These are phyloP conservation scores for Lactifluus rugatus DNA, from an alignment of 768 basidiomycete species.

Conservation along the genomic window DNA sequence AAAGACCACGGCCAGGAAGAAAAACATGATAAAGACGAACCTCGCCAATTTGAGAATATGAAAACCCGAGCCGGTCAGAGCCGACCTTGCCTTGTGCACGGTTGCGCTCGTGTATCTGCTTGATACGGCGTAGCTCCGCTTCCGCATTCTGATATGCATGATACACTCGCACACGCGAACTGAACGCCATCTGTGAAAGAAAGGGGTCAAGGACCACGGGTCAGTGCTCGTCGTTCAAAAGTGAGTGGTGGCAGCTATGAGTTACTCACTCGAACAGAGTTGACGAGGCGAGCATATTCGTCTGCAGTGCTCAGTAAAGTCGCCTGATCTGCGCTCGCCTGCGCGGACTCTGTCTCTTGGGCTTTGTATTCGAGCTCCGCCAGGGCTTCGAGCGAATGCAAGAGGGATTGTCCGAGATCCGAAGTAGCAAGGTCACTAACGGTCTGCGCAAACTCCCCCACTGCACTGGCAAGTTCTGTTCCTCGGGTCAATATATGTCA, in stretches of 20 bases:
- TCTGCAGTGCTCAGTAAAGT: conserved; percentile 80
- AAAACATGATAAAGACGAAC: conserved; percentile 31
- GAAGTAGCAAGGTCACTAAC: conserved; percentile 61
- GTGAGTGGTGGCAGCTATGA: background rate
- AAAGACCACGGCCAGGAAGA: too few species aligned
- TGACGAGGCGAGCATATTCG: conserved; percentile 88
- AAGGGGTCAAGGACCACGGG: background rate
- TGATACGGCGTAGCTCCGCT: conserved; percentile 58
- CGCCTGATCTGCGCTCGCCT: conserved; percentile 74
- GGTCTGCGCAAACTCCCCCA: conserved; percentile 72
- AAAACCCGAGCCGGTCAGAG: conserved; percentile 58
- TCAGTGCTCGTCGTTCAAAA: background rate
- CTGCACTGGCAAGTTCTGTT: conserved; percentile 57
- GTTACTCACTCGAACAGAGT: conserved; percentile 65
- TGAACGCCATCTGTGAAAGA: conserved; percentile 64
- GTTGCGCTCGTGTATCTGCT: conserved; percentile 71
- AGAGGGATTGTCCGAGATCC: conserved; percentile 66
- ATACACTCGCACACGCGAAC: conserved; percentile 75
- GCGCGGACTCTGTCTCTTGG: conserved; percentile 62
- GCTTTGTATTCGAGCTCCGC: conserved; percentile 67
- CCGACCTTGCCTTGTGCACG: conserved; percentile 67
- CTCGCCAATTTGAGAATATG: conserved; percentile 75
- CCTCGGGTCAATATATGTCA: background rate
- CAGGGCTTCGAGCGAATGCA: conserved; percentile 56
- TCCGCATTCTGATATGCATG: conserved; percentile 76